phyloP scores from a whole-genome alignment of 495 filamentous ascomycete genomes.

The Aspergillus hancockii region DNA sequence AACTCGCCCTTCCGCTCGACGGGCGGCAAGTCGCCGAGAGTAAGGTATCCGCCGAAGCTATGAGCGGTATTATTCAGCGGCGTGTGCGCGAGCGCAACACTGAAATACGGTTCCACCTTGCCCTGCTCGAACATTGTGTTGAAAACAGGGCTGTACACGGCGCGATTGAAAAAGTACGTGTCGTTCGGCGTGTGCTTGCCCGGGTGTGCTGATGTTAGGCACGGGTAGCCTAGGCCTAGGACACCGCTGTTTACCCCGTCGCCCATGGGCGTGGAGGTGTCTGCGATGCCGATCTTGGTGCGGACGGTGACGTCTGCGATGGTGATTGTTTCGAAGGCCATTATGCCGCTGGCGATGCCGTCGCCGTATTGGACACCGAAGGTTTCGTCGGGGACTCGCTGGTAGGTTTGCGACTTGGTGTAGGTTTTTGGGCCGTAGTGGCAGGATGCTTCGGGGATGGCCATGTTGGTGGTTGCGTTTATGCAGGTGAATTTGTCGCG shows the following conservation, averaged over 20 bases:
- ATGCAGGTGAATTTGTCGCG: slow-evolving; percentile 50
- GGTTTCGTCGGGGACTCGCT: slow-evolving; percentile 42
- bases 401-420: slow-evolving; percentile 40
- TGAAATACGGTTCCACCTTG: slow-evolving; percentile 57
- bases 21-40: slow-evolving; percentile 29
- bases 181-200: slow-evolving; percentile 30
- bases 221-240: slow-evolving; percentile 62
- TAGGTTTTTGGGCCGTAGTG: slow-evolving; percentile 48
- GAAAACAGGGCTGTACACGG: slow-evolving; percentile 57
- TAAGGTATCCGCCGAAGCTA: slow-evolving; percentile 29
- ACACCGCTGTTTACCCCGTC: slow-evolving; percentile 51
- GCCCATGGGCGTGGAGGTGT: slow-evolving; percentile 48
- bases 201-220: slow-evolving; percentile 38
- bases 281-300: slow-evolving; percentile 55
- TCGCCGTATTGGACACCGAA: slow-evolving; percentile 63
- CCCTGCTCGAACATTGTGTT: slow-evolving; percentile 56
- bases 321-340: slow-evolving; percentile 58
- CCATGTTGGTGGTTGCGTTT: slow-evolving; percentile 24
- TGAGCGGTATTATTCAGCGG: slow-evolving; percentile 13
- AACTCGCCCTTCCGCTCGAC: slow-evolving; percentile 21
- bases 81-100: slow-evolving; percentile 33
- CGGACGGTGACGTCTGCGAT: slow-evolving; percentile 56
- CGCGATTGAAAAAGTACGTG: slow-evolving; percentile 28
- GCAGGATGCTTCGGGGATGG: slow-evolving; percentile 39
- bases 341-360: slow-evolving; percentile 54